Evolutionary conservation across 768 basidiomycete species (phyloP).

Genomic region (Agrocybe pediades): DNA sequence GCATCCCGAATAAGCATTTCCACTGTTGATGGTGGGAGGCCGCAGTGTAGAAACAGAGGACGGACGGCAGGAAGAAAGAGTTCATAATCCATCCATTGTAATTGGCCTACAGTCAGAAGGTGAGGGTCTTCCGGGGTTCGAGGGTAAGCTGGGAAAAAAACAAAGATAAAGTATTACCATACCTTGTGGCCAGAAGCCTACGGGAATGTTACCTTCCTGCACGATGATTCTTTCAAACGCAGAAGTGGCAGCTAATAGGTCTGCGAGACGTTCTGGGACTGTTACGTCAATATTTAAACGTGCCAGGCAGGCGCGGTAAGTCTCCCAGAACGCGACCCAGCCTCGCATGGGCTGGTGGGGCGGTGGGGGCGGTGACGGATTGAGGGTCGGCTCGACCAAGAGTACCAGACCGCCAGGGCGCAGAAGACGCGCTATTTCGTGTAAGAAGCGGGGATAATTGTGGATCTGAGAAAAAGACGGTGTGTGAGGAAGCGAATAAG

Average conservation of each 20-base stretch:
- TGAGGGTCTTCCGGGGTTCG: conserved; percentile 44
- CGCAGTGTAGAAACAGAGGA: conserved; percentile 56
- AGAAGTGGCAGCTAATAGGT: conserved; percentile 47
- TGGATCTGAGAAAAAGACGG: conserved; percentile 44
- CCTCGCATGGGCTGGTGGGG: conserved; percentile 33
- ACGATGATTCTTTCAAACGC: conserved; percentile 59
- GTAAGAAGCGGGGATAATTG: conserved; percentile 60
- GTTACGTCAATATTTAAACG: conserved; percentile 55
- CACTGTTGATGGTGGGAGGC: conserved; percentile 54
- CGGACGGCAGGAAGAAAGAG: conserved; percentile 63
- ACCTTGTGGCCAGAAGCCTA: conserved; percentile 74
- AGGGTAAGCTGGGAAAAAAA: conserved; percentile 8
- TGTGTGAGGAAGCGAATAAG: conserved; percentile 13
- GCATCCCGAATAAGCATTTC: conserved; percentile 61
- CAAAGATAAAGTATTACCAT: conserved; percentile 13
- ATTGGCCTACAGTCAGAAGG: conserved; percentile 64
- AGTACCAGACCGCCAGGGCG: conserved; percentile 72
- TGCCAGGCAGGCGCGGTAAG: conserved; percentile 56
- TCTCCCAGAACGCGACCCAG: conserved; percentile 68
- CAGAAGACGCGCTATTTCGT: conserved; percentile 65
- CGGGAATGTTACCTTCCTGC: conserved; percentile 62
- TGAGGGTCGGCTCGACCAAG: conserved; percentile 61
- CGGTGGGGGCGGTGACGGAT: conserved; percentile 34
- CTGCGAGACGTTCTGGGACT: conserved; percentile 56
- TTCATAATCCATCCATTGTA: conserved; percentile 77